A percentile compares a stretch with the other conserved stretches of the same genome.
Conservation (phyloP, 1,139 yeast genomes). For the Pneumocystis sp. region DNA sequence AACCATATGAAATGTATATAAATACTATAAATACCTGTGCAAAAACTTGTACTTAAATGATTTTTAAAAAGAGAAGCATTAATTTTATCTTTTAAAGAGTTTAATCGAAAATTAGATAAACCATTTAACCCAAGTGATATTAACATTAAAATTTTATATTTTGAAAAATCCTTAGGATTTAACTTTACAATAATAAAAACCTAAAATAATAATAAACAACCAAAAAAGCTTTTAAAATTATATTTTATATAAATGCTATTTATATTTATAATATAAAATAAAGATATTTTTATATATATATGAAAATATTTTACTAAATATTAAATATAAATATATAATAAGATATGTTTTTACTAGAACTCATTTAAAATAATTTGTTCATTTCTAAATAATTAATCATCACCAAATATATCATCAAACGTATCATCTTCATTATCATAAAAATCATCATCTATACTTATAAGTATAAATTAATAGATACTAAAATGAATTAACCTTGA, state of each 20-base stretch:
- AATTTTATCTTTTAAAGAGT: background rate
- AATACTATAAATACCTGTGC: background rate
- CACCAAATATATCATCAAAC: conserved; percentile 3
- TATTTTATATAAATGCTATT: background rate
- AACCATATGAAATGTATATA: background rate
- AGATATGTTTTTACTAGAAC: background rate
- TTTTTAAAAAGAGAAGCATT: background rate
- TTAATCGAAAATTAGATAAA: background rate
- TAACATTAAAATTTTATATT: background rate
- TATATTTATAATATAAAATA: background rate
- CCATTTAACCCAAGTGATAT: background rate
- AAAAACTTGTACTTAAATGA: background rate
- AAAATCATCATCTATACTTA: background rate
- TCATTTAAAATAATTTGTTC: background rate
- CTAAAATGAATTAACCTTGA: background rate
- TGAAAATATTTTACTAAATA: background rate
- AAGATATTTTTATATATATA: background rate
- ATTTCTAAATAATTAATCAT: background rate
- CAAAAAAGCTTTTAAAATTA: background rate
- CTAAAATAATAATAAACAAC: background rate
- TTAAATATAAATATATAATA: background rate
- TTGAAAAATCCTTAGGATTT: background rate
- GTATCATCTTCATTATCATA: conserved; percentile 5
- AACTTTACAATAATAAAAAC: background rate
- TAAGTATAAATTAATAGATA: background rate